A percentile compares a stretch with the other conserved stretches of the same genome.
Conservation (phyloP, 352 stramenopile species). For the Globisporangium rhizosaccharum region DNA sequence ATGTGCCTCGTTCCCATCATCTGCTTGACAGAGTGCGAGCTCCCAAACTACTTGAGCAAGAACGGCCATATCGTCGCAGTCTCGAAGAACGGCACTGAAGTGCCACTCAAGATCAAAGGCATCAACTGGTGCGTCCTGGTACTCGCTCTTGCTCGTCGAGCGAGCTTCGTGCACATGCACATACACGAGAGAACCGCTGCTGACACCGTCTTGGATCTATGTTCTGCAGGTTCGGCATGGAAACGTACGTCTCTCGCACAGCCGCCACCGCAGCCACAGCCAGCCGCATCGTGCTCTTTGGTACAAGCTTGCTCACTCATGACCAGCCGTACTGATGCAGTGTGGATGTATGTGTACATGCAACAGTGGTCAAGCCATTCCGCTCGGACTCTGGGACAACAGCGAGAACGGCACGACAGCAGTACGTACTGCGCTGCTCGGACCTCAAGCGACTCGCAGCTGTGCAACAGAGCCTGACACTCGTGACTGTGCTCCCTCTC, state of each 20-base stretch:
- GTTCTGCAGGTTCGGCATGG: conserved; percentile 41
- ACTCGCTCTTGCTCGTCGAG: no score
- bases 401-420: conserved; percentile 61
- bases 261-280: no score
- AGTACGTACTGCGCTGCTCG: conserved; percentile 12
- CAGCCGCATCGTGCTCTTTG: conserved; percentile 6
- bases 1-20: no score
- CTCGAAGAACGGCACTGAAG: conserved; percentile 45
- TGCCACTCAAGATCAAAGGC: conserved; percentile 63
- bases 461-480: conserved; percentile 24
- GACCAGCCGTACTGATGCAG: background rate
- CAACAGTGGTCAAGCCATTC: conserved; percentile 40
- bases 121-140: conserved; percentile 37
- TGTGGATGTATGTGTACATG: background rate
- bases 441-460: conserved; percentile 4
- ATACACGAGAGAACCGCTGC: no score
- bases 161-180: no score
- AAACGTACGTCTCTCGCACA: conserved; percentile 28
- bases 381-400: conserved; percentile 73
- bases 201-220: no score
- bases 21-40: conserved; percentile 23
- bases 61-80: conserved; percentile 56
- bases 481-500: background rate
- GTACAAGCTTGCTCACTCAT: conserved; percentile 17
- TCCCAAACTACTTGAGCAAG: conserved; percentile 70